Evolutionary conservation across 768 basidiomycete genomes (phyloP).

Genomic region (Leccinum longicurvipes): DNA sequence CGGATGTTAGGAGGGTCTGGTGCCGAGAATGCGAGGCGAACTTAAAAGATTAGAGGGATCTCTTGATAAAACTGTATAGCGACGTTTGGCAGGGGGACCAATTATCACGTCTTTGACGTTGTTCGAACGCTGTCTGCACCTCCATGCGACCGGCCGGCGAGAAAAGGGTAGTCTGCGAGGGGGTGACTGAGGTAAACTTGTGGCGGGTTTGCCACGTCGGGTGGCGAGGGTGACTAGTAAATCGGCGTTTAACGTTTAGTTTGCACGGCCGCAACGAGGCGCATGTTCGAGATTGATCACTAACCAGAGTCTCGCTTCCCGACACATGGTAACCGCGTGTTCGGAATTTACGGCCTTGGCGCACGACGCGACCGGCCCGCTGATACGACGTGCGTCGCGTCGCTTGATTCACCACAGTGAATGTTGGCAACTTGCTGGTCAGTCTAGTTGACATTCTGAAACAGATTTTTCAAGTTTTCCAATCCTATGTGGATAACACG

Average conservation of each 20-base stretch:
- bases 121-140: conserved; percentile 13
- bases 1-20: conserved; percentile 17
- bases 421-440: conserved; percentile 1
- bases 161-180: conserved; percentile 10
- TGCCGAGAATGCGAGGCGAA: conserved; percentile 18
- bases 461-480: neutral
- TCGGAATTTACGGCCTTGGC: conserved; percentile 30
- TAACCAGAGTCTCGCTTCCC: conserved; percentile 20
- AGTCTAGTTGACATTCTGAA: neutral
- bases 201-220: conserved; percentile 10
- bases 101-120: conserved; percentile 32
- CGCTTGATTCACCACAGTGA: conserved; percentile 12
- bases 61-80: conserved; percentile 2
- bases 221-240: conserved; percentile 16
- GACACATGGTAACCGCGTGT: conserved; percentile 37
- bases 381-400: conserved; percentile 14
- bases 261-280: conserved; percentile 33
- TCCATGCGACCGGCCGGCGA: conserved; percentile 3
- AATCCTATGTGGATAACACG: neutral
- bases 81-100: conserved; percentile 7
- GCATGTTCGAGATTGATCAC: conserved; percentile 21
- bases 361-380: conserved; percentile 14
- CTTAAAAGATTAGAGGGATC: conserved; percentile 16
- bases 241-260: conserved; percentile 24
- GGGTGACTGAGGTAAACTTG: conserved; percentile 30